These are phyloP conservation scores for Sporothrix humicola DNA, from an alignment of 2,329 filamentous ascomycete species.

Conservation along the genomic window DNA sequence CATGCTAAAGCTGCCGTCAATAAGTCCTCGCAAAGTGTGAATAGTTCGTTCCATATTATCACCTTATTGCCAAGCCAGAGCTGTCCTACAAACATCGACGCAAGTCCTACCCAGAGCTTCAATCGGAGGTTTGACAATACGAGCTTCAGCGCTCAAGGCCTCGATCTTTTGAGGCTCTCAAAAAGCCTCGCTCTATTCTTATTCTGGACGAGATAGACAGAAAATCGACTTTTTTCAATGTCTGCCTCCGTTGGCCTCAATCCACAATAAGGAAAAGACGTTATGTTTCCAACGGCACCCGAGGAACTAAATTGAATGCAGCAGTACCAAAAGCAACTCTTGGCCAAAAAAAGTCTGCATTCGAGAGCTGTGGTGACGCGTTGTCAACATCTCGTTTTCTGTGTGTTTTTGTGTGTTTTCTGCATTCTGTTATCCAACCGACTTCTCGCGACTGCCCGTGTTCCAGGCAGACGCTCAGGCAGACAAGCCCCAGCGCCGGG, in stretches of 20 bases:
- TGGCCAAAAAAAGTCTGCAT: not conserved
- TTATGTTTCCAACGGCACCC: not conserved
- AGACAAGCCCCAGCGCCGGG: conserved; percentile 1
- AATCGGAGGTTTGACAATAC: not conserved
- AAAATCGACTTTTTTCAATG: not conserved
- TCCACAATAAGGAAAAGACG: not conserved
- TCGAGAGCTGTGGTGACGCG: not conserved
- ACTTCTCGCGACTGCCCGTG: not conserved
- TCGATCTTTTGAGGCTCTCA: not conserved
- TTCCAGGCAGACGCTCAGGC: conserved; percentile 21
- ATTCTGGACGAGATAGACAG: not conserved
- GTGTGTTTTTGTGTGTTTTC: too few species aligned
- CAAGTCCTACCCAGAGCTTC: not conserved
- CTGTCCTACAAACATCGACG: not conserved
- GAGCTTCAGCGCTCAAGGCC: not conserved
- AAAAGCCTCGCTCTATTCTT: not conserved
- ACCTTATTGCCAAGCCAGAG: not conserved
- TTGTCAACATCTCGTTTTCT: not conserved
- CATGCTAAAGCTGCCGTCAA: conserved; percentile 5
- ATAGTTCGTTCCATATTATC: not conserved
- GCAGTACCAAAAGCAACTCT: too few species aligned
- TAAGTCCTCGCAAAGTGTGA: not conserved
- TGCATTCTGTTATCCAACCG: not conserved
- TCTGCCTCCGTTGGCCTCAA: conserved; percentile 24
- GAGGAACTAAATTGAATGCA: not conserved